A percentile compares a stretch with the other conserved stretches of the same genome.
phyloP scores from a whole-genome alignment of 1,284 basidiomycete genomes.

The Inonotus hispidus region DNA sequence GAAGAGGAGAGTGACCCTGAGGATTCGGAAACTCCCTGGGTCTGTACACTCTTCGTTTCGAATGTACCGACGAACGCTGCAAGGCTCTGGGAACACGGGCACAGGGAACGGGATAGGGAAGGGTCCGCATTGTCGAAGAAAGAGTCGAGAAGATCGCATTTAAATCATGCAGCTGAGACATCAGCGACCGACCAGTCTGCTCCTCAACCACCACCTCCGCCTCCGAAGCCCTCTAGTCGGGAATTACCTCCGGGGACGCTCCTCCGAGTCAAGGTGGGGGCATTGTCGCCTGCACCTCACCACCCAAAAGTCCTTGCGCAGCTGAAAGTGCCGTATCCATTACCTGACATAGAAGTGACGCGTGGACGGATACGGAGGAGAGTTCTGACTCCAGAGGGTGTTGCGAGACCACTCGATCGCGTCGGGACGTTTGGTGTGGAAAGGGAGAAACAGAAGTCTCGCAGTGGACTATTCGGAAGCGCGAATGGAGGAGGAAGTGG shows the following conservation, averaged over 20 bases:
- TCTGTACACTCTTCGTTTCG: conserved; percentile 63
- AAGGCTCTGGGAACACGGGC: conserved; percentile 8
- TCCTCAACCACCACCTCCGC: not conserved
- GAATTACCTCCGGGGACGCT: conserved; percentile 3
- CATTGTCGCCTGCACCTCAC: conserved; percentile 88
- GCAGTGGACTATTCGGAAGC: conserved; percentile 15
- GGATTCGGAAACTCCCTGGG: conserved; percentile 94
- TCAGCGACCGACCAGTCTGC: not conserved
- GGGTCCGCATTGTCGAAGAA: not conserved
- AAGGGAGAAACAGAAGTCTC: not conserved
- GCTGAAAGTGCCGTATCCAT: conserved; percentile 83
- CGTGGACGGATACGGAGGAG: conserved; percentile 43
- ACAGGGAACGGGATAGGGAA: conserved; percentile 20
- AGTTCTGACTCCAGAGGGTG: conserved; percentile 38
- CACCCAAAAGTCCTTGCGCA: conserved; percentile 93
- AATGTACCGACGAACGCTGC: conserved; percentile 17
- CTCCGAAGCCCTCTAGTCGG: not conserved
- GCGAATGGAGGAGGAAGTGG: conserved; percentile 21
- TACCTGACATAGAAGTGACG: conserved; percentile 73
- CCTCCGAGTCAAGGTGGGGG: conserved; percentile 61
- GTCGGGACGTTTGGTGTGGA: conserved; percentile 15
- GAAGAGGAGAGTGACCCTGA: conserved; percentile 84
- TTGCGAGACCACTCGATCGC: conserved; percentile 33
- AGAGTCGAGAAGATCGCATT: not conserved
- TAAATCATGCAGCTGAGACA: not conserved